These are phyloP conservation scores for Mycena rebaudengoi DNA, from an alignment of 768 basidiomycete species.

Conservation along the genomic window DNA sequence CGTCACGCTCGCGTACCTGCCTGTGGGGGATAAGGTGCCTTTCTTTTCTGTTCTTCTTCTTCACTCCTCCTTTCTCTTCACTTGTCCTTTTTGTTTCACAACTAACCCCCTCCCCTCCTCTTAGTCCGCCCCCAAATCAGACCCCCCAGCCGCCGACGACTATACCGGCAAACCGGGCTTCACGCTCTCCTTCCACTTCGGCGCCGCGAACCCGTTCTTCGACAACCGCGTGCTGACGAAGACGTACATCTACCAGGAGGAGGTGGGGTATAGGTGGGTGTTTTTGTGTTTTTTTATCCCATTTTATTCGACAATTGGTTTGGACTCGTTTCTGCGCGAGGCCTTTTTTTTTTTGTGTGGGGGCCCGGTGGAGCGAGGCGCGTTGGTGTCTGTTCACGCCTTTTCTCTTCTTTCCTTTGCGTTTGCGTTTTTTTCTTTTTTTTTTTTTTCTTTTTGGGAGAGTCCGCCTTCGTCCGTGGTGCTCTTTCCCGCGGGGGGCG, in stretches of 20 bases:
- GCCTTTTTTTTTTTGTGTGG: too few species aligned
- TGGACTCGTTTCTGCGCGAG: too few species aligned
- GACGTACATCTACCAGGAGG: constrained; percentile 92
- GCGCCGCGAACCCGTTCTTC: constrained; percentile 80
- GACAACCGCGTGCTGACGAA: constrained; percentile 86
- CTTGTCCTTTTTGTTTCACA: too few species aligned
- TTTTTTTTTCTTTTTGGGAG: too few species aligned
- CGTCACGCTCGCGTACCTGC: constrained; percentile 80
- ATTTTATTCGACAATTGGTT: too few species aligned
- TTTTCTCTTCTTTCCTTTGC: too few species aligned
- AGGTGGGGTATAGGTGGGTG: too few species aligned
- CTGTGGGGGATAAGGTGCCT: constrained; percentile 22
- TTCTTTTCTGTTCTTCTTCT: background rate
- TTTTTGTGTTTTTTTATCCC: background rate
- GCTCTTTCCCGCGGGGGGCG: too few species aligned
- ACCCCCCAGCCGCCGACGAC: constrained; percentile 48
- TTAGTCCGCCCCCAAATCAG: background rate
- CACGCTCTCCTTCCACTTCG: constrained; percentile 87
- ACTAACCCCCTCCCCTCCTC: background rate
- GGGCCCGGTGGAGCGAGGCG: too few species aligned
- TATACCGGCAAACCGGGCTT: constrained; percentile 85
- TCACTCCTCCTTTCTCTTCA: background rate
- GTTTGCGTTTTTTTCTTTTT: too few species aligned
- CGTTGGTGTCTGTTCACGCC: too few species aligned
- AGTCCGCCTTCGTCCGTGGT: too few species aligned